phyloP scores from a whole-genome alignment of 2,329 filamentous ascomycete genomes.

The Colletotrichum truncatum region DNA sequence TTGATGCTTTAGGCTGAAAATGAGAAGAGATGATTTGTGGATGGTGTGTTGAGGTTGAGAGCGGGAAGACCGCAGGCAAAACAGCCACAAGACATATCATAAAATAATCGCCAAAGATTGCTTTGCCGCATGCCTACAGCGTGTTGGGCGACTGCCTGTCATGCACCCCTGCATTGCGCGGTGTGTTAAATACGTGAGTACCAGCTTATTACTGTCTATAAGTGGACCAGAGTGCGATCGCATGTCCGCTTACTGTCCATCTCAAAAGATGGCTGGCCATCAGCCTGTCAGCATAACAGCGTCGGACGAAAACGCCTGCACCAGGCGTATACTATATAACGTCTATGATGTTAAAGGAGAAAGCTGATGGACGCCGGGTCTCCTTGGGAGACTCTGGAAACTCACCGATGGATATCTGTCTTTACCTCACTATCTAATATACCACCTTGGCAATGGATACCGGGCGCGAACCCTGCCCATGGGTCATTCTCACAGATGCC shows the following conservation, averaged over 20 bases:
- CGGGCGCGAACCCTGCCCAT: constrained; percentile 95
- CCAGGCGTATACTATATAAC: no score
- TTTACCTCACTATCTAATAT: no score
- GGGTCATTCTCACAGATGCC: constrained; percentile 90
- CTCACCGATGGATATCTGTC: no score
- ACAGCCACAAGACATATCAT: not conserved
- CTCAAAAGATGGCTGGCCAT: not conserved
- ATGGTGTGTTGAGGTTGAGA: no score
- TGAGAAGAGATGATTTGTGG: no score
- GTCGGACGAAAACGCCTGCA: no score
- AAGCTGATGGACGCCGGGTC: no score
- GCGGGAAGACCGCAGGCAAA: no score
- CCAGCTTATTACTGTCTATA: not conserved
- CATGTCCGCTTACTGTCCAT: not conserved
- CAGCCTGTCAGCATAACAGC: not conserved
- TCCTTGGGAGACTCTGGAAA: no score
- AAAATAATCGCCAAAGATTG: not conserved
- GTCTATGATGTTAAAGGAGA: no score
- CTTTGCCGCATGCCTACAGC: not conserved
- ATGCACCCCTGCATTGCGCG: not conserved
- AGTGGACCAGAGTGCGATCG: not conserved
- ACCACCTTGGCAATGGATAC: constrained; percentile 79
- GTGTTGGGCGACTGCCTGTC: not conserved
- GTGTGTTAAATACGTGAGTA: not conserved
- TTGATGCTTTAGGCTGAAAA: not conserved